Base-by-base conservation (phyloP, 306 rosid genomes). In the Acacia crassicarpa region DNA sequence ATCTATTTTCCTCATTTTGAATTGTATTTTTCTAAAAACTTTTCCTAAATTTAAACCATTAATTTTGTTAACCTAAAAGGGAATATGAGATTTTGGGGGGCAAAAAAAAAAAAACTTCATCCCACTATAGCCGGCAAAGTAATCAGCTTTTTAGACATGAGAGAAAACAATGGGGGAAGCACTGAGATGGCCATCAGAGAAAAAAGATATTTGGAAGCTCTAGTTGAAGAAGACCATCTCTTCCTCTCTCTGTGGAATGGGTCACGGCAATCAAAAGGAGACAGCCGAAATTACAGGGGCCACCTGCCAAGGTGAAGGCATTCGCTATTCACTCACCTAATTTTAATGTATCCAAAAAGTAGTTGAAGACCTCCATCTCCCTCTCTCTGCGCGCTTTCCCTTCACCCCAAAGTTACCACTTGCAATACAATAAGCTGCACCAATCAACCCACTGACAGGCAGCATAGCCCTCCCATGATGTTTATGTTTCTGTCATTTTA, bases 361-460 rank as follows among this genome's bases (percentile, higher is more conserved):
- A 9, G 67, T 35, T 25, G 67, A 33, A 38, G 41, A 6, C 41
- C 35, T 33, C 27, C 19, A 4, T 22, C 70, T 67, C 51, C 51
- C 16, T 10, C 23, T 14, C 9, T 32, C 70, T 67, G 27, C 27
- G 27, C 5, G 9, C 16, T n/a, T 45, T 69, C 15, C 20, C 74
- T 78, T 32, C 46, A 22, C 84, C 53, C 85, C 82, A 67, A 83
- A 77, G 84, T 79, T 77, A 76, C 66, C 13, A 56, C 11, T 38
- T 8, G 30, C 27, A 81, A 54, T 54, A 8, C 27, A 81, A 41
- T 43, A 78, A n/a, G 78, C 75, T 76, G 35, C 67, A 79, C 82
- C 89, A 67, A 80, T 69, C 86, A 82, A 41, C 77, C 59, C 72
- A 84, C 87, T 85, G 76, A 74, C 93, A 84, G 3, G 20, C 82